Evolutionary conservation across 164 flowering plant genomes (phyloP), one percentile per base, ranked within the genome.

Genomic region (Dillenia turbinata): DNA sequence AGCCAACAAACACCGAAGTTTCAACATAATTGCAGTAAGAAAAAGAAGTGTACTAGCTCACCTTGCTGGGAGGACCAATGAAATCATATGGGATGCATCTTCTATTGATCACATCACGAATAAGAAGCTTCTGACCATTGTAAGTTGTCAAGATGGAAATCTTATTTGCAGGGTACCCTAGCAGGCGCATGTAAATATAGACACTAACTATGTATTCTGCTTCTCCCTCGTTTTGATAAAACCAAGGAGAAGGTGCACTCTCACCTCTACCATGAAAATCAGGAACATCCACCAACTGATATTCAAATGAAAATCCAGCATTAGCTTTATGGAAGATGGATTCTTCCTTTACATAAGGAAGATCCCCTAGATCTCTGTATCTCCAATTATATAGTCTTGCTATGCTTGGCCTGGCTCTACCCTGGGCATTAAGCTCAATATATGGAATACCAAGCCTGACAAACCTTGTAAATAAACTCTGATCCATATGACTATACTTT

Each of bases 401-500:
- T 50, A 94, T 88, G 71, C 85, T 87, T 62, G 99, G 96, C 78
- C 99, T 71, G 44, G 99, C 95, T 75, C 99, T 79, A 72, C 99
- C 99, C 69, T 94, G 99, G 52, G 99, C 99, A 82, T 91, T 94
- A 59, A 94, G 96, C 76, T 94, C 97, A 73, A 94, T 89, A 64
- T 94, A 94, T 26, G 99, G 99, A 63, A 91, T 85, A 46, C 96
- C 97, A 1, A 94, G 75, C 57, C 97, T 91, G 62, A 94, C 97
- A 88, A 94, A 94, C 80, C 97, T 83, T 24, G 97, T 94, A 71
- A 94, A 94, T 13, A 94, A 78, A 70, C 96, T 89, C 71, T 94
- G 99, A 77, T 94, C 97, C 99, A 94, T 94, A 78, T 94, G 99
- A 67, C 99, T 94, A 71, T 94, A 94, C 72, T 94, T 94, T 63